Base-by-base conservation (phyloP, 352 stramenopile species). In the Pythium rhizo-oryzae region DNA sequence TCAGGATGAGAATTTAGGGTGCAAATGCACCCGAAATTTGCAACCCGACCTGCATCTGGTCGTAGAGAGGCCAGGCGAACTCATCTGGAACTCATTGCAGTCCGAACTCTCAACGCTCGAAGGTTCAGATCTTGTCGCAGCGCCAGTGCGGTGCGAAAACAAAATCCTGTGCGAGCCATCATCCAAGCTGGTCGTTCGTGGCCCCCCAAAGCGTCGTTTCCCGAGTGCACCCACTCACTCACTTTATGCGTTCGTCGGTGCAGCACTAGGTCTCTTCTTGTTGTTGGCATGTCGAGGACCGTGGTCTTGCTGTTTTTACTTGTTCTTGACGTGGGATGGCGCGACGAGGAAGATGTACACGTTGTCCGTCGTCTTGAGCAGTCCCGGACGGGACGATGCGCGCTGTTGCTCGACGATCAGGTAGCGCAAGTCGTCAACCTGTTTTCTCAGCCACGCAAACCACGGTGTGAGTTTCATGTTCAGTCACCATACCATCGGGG, bases 281-380 rank as follows among this genome's bases (percentile, higher is more conserved):
- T n/a, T n/a, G n/a, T n/a, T n/a, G n/a, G n/a, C n/a, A n/a, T n/a
- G n/a, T n/a, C n/a, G n/a, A n/a, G 2, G 3, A 6, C 28, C 3
- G 3, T 6, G 28, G 2, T 7, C 8, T 41, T 12, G 35, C 13
- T 41, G 35, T 8, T 4, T 15, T 41, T 47, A 47, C 4, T 72
- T 47, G 51, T 73, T 73, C 18, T 73, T 73, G 46, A 73, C 25
- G 37, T 73, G 67, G 4, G 67, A 53, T 0, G 83, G 85, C 19
- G 85, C 85, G 9, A 92, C 81, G 0, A 91, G 69, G 69, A 91
- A 93, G 59, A 92, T 91, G 69, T 83, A 90, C 5, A 92, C 80
- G 41, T 93, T 93, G 30, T 85, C 81, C 24, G 2, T 54, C 3
- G 78, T 88, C 23, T 87, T 80, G 21, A 93, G 70, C 33, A 92